These are phyloP conservation scores for Terana coerulea DNA, from an alignment of 768 basidiomycete species.

Conservation along the genomic window DNA sequence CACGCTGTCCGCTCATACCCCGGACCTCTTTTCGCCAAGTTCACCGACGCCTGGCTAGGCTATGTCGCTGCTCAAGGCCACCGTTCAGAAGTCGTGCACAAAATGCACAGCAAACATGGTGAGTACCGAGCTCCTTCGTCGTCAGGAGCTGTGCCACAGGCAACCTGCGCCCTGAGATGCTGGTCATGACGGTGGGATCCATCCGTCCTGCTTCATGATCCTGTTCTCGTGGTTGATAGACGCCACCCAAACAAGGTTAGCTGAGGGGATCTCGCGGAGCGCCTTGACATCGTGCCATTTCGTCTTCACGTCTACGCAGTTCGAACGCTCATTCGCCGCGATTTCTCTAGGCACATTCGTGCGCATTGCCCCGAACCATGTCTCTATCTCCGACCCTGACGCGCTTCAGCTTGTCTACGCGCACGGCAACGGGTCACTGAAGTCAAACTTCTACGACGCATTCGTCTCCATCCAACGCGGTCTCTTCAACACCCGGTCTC, in stretches of 20 bases:
- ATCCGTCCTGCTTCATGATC: no score
- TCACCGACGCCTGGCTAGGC: conserved; percentile 74
- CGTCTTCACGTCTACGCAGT: no score
- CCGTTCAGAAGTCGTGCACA: conserved; percentile 71
- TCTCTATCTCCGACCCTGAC: conserved; percentile 59
- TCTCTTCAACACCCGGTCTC: conserved; percentile 76
- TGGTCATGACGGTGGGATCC: no score
- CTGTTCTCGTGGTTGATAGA: no score
- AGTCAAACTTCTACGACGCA: conserved; percentile 51
- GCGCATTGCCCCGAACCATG: conserved; percentile 41
- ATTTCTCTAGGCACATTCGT: conserved; percentile 37
- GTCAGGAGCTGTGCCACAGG: background rate
- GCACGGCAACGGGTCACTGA: conserved; percentile 80
- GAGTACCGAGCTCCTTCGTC: conserved; percentile 20
- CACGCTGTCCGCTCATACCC: conserved; percentile 49
- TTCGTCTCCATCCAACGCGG: conserved; percentile 42
- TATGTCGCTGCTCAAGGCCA: conserved; percentile 62
- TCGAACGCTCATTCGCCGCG: no score
- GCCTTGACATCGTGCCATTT: no score
- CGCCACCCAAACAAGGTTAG: no score
- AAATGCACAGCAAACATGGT: conserved; percentile 74
- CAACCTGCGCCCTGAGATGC: background rate
- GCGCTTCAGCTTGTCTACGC: conserved; percentile 76
- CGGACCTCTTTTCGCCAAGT: conserved; percentile 54
- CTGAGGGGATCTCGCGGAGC: no score